phyloP scores from a whole-genome alignment of 805 yeast species.

The Helenozyma rhizophorensis region DNA sequence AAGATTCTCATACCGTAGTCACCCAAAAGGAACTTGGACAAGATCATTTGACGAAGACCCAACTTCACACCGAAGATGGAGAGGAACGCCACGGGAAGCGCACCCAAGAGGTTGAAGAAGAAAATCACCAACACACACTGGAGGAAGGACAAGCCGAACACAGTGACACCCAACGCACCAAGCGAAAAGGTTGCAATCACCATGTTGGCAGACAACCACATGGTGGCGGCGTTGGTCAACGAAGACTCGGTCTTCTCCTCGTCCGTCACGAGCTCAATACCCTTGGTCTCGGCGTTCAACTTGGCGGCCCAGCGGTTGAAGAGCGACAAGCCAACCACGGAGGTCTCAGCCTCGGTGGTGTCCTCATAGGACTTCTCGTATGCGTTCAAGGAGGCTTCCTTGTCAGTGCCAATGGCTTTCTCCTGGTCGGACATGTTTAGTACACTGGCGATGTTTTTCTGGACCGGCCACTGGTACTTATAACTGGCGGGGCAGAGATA shows the following conservation, averaged over 20 bases:
- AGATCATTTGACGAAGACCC: conserved; percentile 84
- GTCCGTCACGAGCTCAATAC: conserved; percentile 77
- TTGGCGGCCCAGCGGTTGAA: conserved; percentile 30
- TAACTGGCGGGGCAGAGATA: no score
- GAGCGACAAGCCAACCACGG: conserved; percentile 21
- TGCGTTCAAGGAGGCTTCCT: conserved; percentile 21
- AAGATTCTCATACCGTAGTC: conserved; percentile 70
- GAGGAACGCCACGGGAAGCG: conserved; percentile 74
- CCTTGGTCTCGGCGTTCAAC: conserved; percentile 50
- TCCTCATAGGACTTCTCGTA: conserved; percentile 23
- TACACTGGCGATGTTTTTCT: no score
- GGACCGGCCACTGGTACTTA: no score
- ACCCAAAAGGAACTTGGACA: conserved; percentile 77
- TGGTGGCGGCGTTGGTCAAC: conserved; percentile 66
- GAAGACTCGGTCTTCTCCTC: conserved; percentile 70
- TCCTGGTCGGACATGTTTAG: conserved; percentile 12
- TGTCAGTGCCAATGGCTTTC: conserved; percentile 9
- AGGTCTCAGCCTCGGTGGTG: conserved; percentile 24
- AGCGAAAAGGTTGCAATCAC: conserved; percentile 79
- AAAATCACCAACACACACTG: conserved; percentile 62
- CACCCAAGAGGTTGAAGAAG: conserved; percentile 72
- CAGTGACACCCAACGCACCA: conserved; percentile 59
- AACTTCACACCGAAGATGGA: conserved; percentile 79
- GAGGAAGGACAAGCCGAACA: conserved; percentile 70
- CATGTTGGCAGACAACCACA: conserved; percentile 91